These are phyloP conservation scores for Magnaporthiopsis incrustans DNA, from an alignment of 2,329 filamentous ascomycete genomes.

Conservation along the genomic window DNA sequence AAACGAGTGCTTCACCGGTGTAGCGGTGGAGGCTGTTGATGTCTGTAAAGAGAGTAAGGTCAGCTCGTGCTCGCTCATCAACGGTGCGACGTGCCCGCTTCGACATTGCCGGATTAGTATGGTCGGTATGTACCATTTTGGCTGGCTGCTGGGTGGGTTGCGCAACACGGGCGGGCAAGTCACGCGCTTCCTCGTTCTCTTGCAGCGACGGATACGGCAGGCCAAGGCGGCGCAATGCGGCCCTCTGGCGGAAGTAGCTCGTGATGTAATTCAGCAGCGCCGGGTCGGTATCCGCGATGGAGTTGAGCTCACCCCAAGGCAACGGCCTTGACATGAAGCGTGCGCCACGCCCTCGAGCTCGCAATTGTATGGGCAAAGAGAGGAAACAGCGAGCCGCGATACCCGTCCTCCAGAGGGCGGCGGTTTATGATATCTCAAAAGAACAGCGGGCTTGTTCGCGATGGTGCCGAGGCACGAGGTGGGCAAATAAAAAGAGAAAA, in stretches of 20 bases:
- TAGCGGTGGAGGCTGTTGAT: conserved; percentile 66
- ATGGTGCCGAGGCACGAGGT: background rate
- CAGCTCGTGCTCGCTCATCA: background rate
- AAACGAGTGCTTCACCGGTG: conserved; percentile 65
- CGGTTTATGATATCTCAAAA: background rate
- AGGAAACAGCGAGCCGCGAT: background rate
- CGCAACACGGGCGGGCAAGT: background rate
- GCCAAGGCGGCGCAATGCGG: background rate
- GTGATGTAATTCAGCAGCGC: background rate
- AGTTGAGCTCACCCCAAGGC: background rate
- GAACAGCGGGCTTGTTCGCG: background rate
- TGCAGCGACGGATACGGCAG: background rate
- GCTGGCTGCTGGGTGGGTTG: background rate
- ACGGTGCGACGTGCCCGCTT: background rate
- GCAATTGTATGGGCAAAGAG: background rate
- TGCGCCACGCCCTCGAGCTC: background rate
- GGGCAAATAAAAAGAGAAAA: background rate
- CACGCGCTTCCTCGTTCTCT: background rate
- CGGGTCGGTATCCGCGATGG: background rate
- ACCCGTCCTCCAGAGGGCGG: background rate
- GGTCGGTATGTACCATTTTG: background rate
- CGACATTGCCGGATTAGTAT: no score
- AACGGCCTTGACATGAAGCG: conserved; percentile 2
- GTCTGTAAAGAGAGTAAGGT: conserved; percentile 32
- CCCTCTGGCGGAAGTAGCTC: background rate